Evolutionary conservation across 305 asterid genomes (phyloP).

Genomic region (Nicotiana rustica): DNA sequence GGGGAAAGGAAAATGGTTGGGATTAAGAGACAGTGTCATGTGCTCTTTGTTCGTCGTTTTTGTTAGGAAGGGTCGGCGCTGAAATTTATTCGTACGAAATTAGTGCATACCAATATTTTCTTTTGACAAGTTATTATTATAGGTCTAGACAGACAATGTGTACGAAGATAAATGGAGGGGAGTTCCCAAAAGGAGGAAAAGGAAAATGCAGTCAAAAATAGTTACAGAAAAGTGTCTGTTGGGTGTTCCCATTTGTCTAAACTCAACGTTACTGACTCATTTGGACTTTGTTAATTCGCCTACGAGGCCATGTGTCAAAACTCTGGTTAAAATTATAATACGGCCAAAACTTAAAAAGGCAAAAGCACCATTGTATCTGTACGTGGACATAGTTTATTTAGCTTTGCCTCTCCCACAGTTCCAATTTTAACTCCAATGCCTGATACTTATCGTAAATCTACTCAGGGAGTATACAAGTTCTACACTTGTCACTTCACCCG

Average conservation of each 20-base stretch:
- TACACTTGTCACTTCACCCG: background rate
- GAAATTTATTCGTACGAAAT: constrained; percentile 28
- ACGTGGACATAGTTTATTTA: constrained; percentile 13
- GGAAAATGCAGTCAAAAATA: constrained; percentile 34
- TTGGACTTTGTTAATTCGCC: background rate
- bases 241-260: constrained; percentile 33
- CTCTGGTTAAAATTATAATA: background rate
- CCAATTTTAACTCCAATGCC: background rate
- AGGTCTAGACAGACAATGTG: background rate
- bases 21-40: constrained; percentile 41
- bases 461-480: background rate
- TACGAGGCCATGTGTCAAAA: constrained; percentile 36
- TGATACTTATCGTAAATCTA: background rate
- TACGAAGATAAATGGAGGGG: background rate
- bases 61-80: constrained; percentile 41
- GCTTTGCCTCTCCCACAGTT: background rate
- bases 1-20: background rate
- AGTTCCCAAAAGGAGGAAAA: background rate
- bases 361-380: background rate
- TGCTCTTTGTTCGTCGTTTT: constrained; percentile 50
- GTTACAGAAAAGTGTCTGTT: constrained; percentile 30
- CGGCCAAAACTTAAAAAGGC: constrained; percentile 18
- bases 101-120: constrained; percentile 31
- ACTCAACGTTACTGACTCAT: background rate
- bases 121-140: background rate